Conservation (phyloP, 768 basidiomycete species). For the Termitomyces sp. region DNA sequence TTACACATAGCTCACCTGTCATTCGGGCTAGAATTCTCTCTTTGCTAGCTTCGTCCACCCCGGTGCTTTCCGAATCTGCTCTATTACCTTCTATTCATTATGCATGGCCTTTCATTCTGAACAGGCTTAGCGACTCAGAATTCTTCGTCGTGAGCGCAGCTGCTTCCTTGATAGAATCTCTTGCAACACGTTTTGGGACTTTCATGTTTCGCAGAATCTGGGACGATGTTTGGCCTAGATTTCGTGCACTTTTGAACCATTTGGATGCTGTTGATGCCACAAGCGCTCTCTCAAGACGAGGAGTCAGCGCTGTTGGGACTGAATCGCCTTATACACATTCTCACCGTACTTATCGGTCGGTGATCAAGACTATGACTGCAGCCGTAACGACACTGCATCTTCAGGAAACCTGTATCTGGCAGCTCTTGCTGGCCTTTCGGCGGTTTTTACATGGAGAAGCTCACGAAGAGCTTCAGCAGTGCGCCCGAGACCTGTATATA, state of each 20-base stretch:
- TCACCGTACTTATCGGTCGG: constrained; percentile 73
- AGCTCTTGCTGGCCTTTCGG: constrained; percentile 69
- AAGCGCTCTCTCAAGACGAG: constrained; percentile 62
- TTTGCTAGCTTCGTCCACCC: constrained; percentile 68
- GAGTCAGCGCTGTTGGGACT: constrained; percentile 45
- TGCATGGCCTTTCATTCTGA: constrained; percentile 93
- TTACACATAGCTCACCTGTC: constrained; percentile 83
- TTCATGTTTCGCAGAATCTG: constrained; percentile 85
- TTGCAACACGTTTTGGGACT: constrained; percentile 67
- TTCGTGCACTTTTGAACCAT: constrained; percentile 51
- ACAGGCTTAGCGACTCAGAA: constrained; percentile 70
- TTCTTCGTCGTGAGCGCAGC: constrained; percentile 78
- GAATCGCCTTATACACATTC: constrained; percentile 77
- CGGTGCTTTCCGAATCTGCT: constrained; percentile 65
- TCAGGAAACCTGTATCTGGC: constrained; percentile 73
- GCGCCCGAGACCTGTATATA: constrained; percentile 60
- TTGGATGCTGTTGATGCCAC: constrained; percentile 60
- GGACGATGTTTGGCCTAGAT: constrained; percentile 92
- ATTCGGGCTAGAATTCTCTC: constrained; percentile 81
- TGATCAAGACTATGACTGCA: constrained; percentile 68
- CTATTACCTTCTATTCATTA: constrained; percentile 82
- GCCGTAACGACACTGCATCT: constrained; percentile 63
- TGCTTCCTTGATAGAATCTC: constrained; percentile 63
- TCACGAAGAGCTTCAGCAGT: constrained; percentile 70
- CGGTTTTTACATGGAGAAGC: constrained; percentile 65